Percentiles rank a stretch among this genome's conserved stretches.
These are phyloP conservation scores for Agapanthus africanus DNA, from an alignment of 106 monocot genomes.

Conservation along the genomic window DNA sequence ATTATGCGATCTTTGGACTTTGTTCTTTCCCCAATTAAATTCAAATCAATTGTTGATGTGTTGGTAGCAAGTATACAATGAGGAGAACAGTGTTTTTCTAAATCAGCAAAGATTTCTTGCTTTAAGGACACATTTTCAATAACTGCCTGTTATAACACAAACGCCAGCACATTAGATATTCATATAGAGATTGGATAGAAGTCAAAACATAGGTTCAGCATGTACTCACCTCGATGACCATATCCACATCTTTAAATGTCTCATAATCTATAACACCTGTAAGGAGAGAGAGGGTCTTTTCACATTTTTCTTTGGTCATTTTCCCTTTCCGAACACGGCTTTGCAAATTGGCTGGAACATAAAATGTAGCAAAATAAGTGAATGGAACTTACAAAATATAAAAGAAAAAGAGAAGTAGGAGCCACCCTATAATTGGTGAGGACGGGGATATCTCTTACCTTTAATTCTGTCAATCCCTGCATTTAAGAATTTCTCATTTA, in stretches of 20 bases:
- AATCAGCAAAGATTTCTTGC: constrained; percentile 43
- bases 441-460: no score
- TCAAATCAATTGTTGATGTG: constrained; percentile 31
- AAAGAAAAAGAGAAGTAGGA: no score
- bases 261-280: constrained; percentile 30
- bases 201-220: not conserved
- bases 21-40: constrained; percentile 28
- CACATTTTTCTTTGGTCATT: constrained; percentile 25
- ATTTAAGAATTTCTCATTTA: constrained; percentile 83
- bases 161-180: not conserved
- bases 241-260: constrained; percentile 25
- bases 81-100: constrained; percentile 23
- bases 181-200: not conserved
- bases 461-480: constrained; percentile 68
- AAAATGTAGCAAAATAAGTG: constrained; percentile 5
- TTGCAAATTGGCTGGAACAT: constrained; percentile 56
- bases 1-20: constrained; percentile 25
- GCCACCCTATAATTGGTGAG: no score
- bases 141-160: constrained; percentile 59
- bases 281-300: constrained; percentile 19
- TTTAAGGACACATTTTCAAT: constrained; percentile 89
- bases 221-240: constrained; percentile 29
- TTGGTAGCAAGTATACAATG: constrained; percentile 31
- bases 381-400: no score
- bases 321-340: constrained; percentile 26